Base-by-base conservation (phyloP, 2,329 filamentous ascomycete genomes). In the Aspergillus aculeatus region DNA sequence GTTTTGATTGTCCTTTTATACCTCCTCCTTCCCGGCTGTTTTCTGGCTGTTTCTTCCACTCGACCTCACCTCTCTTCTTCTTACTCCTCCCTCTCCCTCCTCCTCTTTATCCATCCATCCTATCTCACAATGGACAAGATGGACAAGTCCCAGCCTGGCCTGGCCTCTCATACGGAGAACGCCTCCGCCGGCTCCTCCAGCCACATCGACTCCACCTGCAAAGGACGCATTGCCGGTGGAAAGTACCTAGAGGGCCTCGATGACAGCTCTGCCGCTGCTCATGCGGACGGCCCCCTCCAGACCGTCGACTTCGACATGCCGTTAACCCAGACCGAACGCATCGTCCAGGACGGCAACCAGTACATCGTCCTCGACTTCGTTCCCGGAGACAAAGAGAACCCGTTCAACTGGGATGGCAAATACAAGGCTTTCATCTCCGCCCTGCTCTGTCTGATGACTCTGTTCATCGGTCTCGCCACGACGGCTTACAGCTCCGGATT, bases 381-480 rank as follows among this genome's bases (percentile, higher is more conserved):
- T 1, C 68, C 75, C 1, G 78, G 75, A 11, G 82, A 84, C 62
- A 72, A 71, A 21, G 76, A 82, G 65, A 82, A 83, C 62, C 82
- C 82, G 0, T 83, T 82, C 75, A 83, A 84, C 68, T 84, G 79
- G 78, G 75, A 73, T 47, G 64, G 67, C 2, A 73, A 69, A 54
- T 73, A 77, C 59, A 83, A 82, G 70, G 71, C 75, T 4, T 77
- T 78, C 63, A 80, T 83, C 62, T 79, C 79, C 2, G 62, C 74
- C 3, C 74, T 82, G 49, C 77, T 83, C 14, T 82, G 81, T 64
- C 62, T 81, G 12, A 83, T 83, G 81, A 83, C 81, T 1, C 73
- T 83, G 9, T 83, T 82, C 70, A 82, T 83, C 59, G 81, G 81
- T 69, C 75, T 83, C 14, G 81, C 81, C n/a, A 83, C 81, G 5